Evolutionary conservation across 176 grass and related monocot genomes (phyloP).

Genomic region (Tillandsia leiboldiana): DNA sequence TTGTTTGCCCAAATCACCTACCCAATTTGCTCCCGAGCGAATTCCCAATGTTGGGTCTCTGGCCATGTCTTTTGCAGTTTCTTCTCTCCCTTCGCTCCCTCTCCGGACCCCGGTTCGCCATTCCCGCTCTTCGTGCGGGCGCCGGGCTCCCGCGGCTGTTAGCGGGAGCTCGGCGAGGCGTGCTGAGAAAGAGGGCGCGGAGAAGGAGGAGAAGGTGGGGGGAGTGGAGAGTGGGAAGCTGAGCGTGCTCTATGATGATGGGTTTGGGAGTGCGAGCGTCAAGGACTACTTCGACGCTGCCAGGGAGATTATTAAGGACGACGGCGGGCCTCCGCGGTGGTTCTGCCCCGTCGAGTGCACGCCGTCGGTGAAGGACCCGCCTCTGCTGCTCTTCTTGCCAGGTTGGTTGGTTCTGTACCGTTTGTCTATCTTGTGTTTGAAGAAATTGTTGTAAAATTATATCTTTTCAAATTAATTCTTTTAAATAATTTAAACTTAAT

Average conservation of each 20-base stretch:
- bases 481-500: too few relatives aligned
- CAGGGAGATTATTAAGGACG: constrained; percentile 42
- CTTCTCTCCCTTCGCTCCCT: constrained; percentile 14
- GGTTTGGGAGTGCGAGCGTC: constrained; percentile 54
- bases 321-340: constrained; percentile 74
- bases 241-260: constrained; percentile 62
- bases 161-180: constrained; percentile 6
- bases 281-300: constrained; percentile 75
- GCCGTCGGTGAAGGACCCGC: constrained; percentile 39
- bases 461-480: too few relatives aligned
- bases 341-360: constrained; percentile 68
- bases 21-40: too few relatives aligned
- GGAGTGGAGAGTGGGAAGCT: neutral
- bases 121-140: neutral
- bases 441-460: too few relatives aligned
- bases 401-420: constrained; percentile 26
- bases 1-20: too few relatives aligned
- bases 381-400: constrained; percentile 83
- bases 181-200: constrained; percentile 5
- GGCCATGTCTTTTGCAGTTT: constrained; percentile 23
- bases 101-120: neutral
- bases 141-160: neutral
- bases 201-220: constrained; percentile 10
- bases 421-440: neutral
- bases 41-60: neutral